Evolutionary conservation across 2,329 filamentous ascomycete species (phyloP).

Genomic region (Ascochyta fabae): DNA sequence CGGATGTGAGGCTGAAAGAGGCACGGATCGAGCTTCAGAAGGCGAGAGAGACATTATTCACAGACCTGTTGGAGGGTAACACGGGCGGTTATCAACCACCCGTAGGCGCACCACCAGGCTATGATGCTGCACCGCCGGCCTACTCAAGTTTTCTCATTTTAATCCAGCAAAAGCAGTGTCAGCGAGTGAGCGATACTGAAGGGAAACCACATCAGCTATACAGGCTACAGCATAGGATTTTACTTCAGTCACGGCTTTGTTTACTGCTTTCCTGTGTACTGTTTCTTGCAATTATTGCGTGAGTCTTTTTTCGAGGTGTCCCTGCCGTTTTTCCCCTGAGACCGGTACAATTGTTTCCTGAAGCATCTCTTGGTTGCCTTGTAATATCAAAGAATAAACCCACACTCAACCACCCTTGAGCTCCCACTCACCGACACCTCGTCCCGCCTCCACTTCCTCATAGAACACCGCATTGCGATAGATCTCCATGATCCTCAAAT

Average conservation of each 20-base stretch:
- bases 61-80: slow-evolving; percentile 29
- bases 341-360: too few relatives aligned
- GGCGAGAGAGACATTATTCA: slow-evolving; percentile 55
- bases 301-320: too few relatives aligned
- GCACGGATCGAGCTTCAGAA: slow-evolving; percentile 52
- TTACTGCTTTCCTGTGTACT: too few relatives aligned
- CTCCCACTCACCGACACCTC: not conserved
- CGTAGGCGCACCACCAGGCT: slow-evolving; percentile 1
- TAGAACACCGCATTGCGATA: slow-evolving; percentile 5
- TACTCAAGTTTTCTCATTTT: not conserved
- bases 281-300: too few relatives aligned
- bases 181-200: too few relatives aligned
- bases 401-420: not conserved
- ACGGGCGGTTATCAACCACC: slow-evolving; percentile 4
- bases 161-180: too few relatives aligned
- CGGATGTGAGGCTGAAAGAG: slow-evolving; percentile 38
- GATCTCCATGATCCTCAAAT: slow-evolving; percentile 9
- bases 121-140: slow-evolving; percentile 11
- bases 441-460: not conserved
- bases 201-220: too few relatives aligned
- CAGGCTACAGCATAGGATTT: too few relatives aligned
- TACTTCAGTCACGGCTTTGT: too few relatives aligned
- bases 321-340: too few relatives aligned
- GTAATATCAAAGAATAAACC: too few relatives aligned
- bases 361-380: too few relatives aligned